Conservation (phyloP, 306 rosid genomes). For the Morella rubra region DNA sequence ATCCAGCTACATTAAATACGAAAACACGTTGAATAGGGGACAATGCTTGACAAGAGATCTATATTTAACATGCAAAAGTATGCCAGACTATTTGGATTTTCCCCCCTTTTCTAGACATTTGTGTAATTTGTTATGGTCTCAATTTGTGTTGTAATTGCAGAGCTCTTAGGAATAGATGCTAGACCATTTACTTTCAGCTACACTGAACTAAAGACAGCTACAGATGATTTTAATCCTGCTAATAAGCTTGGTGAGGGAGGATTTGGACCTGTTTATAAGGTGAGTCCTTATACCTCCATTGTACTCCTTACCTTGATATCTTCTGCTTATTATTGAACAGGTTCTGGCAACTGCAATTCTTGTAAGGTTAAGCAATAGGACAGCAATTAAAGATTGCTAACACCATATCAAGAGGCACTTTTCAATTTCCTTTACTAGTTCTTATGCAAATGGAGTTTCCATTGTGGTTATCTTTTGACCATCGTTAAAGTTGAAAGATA, state of each 20-base stretch:
- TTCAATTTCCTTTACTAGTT: neutral
- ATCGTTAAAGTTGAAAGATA: too few relatives aligned
- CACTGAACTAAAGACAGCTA: slow-evolving; percentile 57
- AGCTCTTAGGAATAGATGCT: slow-evolving; percentile 56
- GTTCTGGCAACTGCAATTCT: neutral
- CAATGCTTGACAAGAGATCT: too few relatives aligned
- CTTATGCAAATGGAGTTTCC: neutral
- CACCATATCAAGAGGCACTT: neutral
- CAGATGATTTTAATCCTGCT: slow-evolving; percentile 50
- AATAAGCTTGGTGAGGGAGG: slow-evolving; percentile 88
- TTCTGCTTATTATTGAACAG: neutral
- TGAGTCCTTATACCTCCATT: slow-evolving; percentile 9
- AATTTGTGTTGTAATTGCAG: slow-evolving; percentile 33
- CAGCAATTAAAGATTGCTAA: neutral
- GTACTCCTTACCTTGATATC: neutral
- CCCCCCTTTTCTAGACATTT: too few relatives aligned
- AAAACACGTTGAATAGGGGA: too few relatives aligned
- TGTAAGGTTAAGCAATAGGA: neutral
- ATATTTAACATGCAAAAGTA: too few relatives aligned
- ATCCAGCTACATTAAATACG: too few relatives aligned
- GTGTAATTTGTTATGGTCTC: too few relatives aligned
- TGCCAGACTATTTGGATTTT: too few relatives aligned
- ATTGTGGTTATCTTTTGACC: neutral
- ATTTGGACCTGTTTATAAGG: slow-evolving; percentile 82
- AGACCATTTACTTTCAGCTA: slow-evolving; percentile 65